These are phyloP conservation scores for Neonectria faginata DNA, from an alignment of 2,329 filamentous ascomycete species.

Conservation along the genomic window DNA sequence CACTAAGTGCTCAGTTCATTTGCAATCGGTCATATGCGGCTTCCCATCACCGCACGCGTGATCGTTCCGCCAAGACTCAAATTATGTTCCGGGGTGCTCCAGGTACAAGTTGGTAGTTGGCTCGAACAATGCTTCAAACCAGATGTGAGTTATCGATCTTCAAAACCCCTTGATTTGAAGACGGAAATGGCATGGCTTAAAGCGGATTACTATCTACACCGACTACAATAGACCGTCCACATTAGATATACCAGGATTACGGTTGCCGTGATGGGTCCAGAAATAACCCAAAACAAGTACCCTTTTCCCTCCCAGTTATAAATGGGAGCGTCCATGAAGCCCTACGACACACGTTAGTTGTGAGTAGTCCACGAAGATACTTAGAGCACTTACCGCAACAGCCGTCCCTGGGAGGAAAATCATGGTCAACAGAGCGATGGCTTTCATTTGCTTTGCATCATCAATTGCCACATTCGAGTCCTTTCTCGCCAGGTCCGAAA, in stretches of 20 bases:
- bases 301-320: slow-evolving; percentile 23
- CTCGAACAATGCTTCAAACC: neutral
- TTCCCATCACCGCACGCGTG: no score
- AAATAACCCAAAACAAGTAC: slow-evolving; percentile 23
- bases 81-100: no score
- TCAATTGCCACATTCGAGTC: slow-evolving; percentile 18
- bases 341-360: neutral
- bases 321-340: slow-evolving; percentile 24
- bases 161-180: neutral
- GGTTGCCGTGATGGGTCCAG: slow-evolving; percentile 20
- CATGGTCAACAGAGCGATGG: slow-evolving; percentile 22
- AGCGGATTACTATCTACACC: neutral
- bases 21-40: no score
- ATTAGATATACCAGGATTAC: slow-evolving; percentile 16
- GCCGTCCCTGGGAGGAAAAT: slow-evolving; percentile 5
- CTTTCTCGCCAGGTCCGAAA: slow-evolving; percentile 10
- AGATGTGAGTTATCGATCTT: neutral
- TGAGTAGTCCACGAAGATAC: no score
- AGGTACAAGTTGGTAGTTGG: neutral
- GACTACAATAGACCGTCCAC: slow-evolving; percentile 6
- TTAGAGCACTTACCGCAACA: neutral
- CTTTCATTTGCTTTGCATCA: slow-evolving; percentile 27
- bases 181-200: neutral
- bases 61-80: no score
- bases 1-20: no score